A percentile compares a stretch with the other conserved stretches of the same genome.
phyloP scores from a whole-genome alignment of 2,329 filamentous ascomycete species.

The Hirsutella rhossiliensis region DNA sequence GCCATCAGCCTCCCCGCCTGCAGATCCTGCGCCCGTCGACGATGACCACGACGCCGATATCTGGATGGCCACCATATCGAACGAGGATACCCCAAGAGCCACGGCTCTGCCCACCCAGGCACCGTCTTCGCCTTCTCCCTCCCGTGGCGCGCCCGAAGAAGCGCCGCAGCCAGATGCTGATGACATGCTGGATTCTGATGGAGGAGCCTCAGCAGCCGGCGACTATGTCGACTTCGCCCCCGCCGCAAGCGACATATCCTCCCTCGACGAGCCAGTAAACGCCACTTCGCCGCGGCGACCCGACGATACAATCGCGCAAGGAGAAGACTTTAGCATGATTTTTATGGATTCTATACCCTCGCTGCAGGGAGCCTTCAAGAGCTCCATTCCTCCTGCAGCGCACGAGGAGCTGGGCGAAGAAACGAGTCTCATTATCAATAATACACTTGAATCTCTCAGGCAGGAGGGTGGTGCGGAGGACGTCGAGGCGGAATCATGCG shows the following conservation, averaged over 20 bases:
- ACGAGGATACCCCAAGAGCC: conserved; percentile 23
- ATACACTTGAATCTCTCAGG: conserved; percentile 38
- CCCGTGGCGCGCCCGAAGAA: background rate
- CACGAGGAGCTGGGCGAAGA: conserved; percentile 40
- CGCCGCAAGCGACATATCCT: conserved; percentile 21
- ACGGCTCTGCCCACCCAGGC: conserved; percentile 5
- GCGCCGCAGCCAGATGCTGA: conserved; percentile 1
- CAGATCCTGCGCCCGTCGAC: conserved; percentile 2
- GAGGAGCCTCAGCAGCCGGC: conserved; percentile 8
- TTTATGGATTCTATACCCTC: conserved; percentile 42
- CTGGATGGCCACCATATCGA: conserved; percentile 30
- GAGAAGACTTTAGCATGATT: conserved; percentile 48
- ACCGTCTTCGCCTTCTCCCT: conserved; percentile 4
- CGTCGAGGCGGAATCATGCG: conserved; percentile 1
- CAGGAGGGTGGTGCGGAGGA: conserved; percentile 11
- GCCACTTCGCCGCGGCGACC: conserved; percentile 8
- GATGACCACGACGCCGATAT: conserved; percentile 26
- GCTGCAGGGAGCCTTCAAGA: conserved; percentile 28
- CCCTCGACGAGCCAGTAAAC: conserved; percentile 16
- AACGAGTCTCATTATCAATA: conserved; percentile 44
- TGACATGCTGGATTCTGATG: conserved; percentile 2
- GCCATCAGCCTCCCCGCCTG: conserved; percentile 4
- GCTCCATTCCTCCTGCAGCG: conserved; percentile 17
- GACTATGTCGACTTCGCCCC: conserved; percentile 17
- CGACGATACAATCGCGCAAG: conserved; percentile 33